These are phyloP conservation scores for Heliocybe sulcata DNA, from an alignment of 1,284 basidiomycete species.

Conservation along the genomic window DNA sequence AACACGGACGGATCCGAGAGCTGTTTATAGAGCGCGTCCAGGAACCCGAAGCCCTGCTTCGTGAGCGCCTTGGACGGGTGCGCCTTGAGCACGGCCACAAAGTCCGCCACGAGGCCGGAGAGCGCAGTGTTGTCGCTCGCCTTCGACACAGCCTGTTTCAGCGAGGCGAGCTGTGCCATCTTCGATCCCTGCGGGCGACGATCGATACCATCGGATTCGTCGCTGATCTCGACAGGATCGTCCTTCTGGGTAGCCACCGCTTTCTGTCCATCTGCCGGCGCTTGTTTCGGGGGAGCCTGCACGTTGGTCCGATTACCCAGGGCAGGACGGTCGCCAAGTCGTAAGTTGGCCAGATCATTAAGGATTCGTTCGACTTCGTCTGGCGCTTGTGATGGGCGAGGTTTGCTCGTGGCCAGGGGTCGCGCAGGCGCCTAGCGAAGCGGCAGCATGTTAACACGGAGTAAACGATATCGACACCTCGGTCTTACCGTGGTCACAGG, in stretches of 20 bases:
- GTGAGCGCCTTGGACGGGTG: constrained; percentile 61
- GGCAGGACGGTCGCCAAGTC: constrained; percentile 39
- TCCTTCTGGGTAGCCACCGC: constrained; percentile 16
- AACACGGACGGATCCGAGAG: constrained; percentile 58
- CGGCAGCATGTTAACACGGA: not conserved
- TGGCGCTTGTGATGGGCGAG: constrained; percentile 10
- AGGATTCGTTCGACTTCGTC: constrained; percentile 47
- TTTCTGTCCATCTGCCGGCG: constrained; percentile 21
- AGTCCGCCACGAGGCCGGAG: constrained; percentile 46
- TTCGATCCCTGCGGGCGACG: constrained; percentile 18
- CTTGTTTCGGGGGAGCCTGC: constrained; percentile 19
- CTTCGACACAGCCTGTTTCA: constrained; percentile 41
- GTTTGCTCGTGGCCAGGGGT: constrained; percentile 9
- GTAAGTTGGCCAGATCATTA: constrained; percentile 47
- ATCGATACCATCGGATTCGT: constrained; percentile 35
- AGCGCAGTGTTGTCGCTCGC: constrained; percentile 48
- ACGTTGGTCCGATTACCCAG: constrained; percentile 44
- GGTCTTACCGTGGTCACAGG: constrained; percentile 3
- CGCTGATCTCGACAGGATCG: constrained; percentile 42
- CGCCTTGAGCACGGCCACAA: constrained; percentile 48
- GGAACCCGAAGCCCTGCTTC: constrained; percentile 61
- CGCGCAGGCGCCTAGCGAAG: constrained; percentile 12
- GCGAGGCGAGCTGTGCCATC: constrained; percentile 23
- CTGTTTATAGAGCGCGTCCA: constrained; percentile 62
- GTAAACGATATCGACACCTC: too few species aligned